These are phyloP conservation scores for Phytophthora melonis DNA, from an alignment of 352 stramenopile species.

Conservation along the genomic window DNA sequence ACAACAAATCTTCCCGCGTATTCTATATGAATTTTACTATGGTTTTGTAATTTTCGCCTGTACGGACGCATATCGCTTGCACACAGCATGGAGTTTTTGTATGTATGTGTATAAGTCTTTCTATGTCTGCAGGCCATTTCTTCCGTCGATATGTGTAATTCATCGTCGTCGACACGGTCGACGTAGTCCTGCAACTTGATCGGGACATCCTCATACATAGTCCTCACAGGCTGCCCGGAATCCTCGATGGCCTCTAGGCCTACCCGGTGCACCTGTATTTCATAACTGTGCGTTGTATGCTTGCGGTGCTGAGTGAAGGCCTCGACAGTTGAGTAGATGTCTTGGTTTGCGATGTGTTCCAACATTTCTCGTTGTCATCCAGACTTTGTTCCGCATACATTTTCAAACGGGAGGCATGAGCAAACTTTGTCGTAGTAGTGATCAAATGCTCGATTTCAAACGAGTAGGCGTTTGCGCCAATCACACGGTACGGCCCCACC, in stretches of 20 bases:
- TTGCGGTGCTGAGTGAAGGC: conserved; percentile 11
- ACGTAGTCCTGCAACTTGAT: conserved; percentile 3
- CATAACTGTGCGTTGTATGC: conserved; percentile 1
- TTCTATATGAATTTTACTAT: too few relatives aligned
- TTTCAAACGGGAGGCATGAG: conserved; percentile 15
- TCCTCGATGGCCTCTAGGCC: conserved; percentile 4
- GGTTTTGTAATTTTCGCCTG: too few relatives aligned
- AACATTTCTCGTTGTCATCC: conserved; percentile 16
- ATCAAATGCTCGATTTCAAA: conserved; percentile 23
- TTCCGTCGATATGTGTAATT: too few relatives aligned
- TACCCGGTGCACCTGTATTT: not conserved
- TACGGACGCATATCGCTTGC: too few relatives aligned
- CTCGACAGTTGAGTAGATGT: conserved; percentile 15
- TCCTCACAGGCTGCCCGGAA: not conserved
- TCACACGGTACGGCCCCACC: conserved; percentile 15
- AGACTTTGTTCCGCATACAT: conserved; percentile 10
- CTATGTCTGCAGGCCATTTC: too few relatives aligned
- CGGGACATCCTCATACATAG: conserved; percentile 4
- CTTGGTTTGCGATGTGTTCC: conserved; percentile 16
- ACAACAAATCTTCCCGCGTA: too few relatives aligned
- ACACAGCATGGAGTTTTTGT: too few relatives aligned
- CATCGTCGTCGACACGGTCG: not conserved
- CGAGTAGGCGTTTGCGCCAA: conserved; percentile 13
- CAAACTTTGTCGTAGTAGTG: not conserved
- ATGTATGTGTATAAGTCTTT: too few relatives aligned